Evolutionary conservation across 805 yeast genomes (phyloP), one percentile per base, ranked within the genome.

Genomic region (Yarrowia yakushimensis): DNA sequence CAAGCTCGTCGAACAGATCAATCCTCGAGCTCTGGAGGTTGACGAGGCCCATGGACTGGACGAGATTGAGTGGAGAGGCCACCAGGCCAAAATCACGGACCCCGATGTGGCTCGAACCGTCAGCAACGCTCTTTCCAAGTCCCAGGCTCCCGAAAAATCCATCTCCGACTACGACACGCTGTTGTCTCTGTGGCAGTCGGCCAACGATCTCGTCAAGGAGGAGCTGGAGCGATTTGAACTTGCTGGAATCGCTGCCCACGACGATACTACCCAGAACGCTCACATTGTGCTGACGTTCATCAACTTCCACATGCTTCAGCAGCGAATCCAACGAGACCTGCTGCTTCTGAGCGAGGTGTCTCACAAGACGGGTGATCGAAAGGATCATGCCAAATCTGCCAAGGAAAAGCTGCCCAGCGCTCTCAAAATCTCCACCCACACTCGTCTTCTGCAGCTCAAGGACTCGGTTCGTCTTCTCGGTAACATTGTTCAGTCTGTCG

Each of bases 231-330:
- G 83, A 65, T 75, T 72, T 54, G 71, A 70, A 31, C 63, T 69
- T 0, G 71, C 71, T 20, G 81, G 36, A 8, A 27, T 46, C 23
- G 63, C 52, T 4, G 55, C 52, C 18, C 63, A 81, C 62, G 82
- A 79, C 46, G 84, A 82, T 55, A 82, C 80, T 61, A 82, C 82
- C 52, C 90, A 90, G 72, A 83, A 86, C 67, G 81, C 86, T 65
- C 89, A 91, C 69, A 85, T 93, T 66, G 74, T 91, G 43, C 76
- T 84, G 63, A 88, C 97, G 0, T 93, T 81, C 73, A 82, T 91
- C 68, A 84, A 83, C 68, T 93, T 87, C 76, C 82, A 84, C 68
- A 76, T 82, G 65, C 74, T 87, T 48, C 76, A 87, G 63, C 80
- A 87, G 33, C 83, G 89, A 65, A 81, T 90, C 55, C 82, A 84